Base-by-base conservation (phyloP, 495 filamentous ascomycete genomes). In the Penicillium lagena region DNA sequence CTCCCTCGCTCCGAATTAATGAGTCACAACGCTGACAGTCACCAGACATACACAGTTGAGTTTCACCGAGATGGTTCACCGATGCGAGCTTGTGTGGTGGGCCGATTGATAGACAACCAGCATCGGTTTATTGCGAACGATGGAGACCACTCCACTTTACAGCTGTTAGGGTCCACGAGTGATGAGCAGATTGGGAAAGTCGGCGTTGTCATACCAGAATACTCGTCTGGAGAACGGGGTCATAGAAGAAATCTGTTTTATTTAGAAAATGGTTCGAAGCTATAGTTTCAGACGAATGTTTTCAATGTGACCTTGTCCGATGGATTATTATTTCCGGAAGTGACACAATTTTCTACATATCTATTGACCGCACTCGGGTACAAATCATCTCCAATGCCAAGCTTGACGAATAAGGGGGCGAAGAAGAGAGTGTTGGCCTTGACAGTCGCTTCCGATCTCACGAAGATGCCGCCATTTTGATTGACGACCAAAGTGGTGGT, bases 1-100 rank as follows among this genome's bases (percentile, higher is more conserved):
- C 22, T 22, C 22, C 22, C 50, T 58, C 12, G n/a, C 29, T 13
- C n/a, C 2, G 30, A 12, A 50, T 7, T 7, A 32, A 4, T 27
- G 43, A 17, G 22, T 15, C 29, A 33, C 29, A 28, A 29, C 28
- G 2, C 39, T 12, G 12, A 40, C 29, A 33, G 35, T 28, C 10
- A 27, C 22, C 39, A 80, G 77, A 80, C 77, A 13, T 80, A 79
- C 45, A 80, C 77, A 0, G 68, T 76, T 7, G 66, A 75, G 33
- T 80, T 69, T 43, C 47, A 61, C 27, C 71, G 75, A 3, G 64
- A 70, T 41, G 75, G 73, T 2, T 58, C 40, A 1, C 73, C 74
- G 0, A 27, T 45, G 7, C 50, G 48, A 40, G 75, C 67, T 0
- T 67, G 68, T 54, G 58, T 81, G 7, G 54, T 81, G 0, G 77